Percentiles rank a stretch among this genome's conserved stretches.
Conservation (phyloP, 345 rosid genomes). For the Populus deltoides region DNA sequence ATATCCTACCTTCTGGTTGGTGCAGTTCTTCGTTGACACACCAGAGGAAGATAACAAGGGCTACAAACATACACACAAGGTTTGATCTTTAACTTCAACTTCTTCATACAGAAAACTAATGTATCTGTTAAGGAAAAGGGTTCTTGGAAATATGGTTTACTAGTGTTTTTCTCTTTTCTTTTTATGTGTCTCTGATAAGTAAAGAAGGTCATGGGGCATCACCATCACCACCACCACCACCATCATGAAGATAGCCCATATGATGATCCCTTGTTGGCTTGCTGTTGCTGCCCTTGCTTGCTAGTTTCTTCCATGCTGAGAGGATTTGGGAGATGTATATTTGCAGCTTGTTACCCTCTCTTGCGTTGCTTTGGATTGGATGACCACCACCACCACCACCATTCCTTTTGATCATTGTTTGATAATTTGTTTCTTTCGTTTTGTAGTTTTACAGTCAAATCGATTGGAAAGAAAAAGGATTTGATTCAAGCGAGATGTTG, state of each 20-base stretch:
- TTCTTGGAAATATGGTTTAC: neutral
- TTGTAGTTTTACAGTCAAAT: neutral
- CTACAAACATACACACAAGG: neutral
- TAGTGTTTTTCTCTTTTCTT: neutral
- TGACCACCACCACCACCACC: constrained; percentile 13
- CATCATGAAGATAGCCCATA: constrained; percentile 8
- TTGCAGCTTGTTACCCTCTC: constrained; percentile 30
- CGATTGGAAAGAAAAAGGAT: too few species aligned
- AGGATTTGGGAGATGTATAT: constrained; percentile 32
- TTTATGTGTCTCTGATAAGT: neutral
- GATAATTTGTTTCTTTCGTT: neutral
- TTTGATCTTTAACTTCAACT: neutral
- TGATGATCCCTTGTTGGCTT: constrained; percentile 20
- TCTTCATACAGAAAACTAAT: neutral
- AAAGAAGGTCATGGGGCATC: constrained; percentile 17
- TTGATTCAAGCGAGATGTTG: neutral
- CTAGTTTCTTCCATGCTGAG: constrained; percentile 21
- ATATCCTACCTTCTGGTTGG: too few species aligned
- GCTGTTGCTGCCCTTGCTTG: constrained; percentile 44
- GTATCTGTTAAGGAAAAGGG: neutral
- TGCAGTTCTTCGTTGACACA: too few species aligned
- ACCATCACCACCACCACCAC: constrained; percentile 10
- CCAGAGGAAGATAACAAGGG: too few species aligned
- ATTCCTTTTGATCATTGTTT: too few species aligned
- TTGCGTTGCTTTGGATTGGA: constrained; percentile 36